Evolutionary conservation across 2,329 filamentous ascomycete species (phyloP), one percentile per base, ranked within the genome.

Genomic region (Coniochaeta sp.): DNA sequence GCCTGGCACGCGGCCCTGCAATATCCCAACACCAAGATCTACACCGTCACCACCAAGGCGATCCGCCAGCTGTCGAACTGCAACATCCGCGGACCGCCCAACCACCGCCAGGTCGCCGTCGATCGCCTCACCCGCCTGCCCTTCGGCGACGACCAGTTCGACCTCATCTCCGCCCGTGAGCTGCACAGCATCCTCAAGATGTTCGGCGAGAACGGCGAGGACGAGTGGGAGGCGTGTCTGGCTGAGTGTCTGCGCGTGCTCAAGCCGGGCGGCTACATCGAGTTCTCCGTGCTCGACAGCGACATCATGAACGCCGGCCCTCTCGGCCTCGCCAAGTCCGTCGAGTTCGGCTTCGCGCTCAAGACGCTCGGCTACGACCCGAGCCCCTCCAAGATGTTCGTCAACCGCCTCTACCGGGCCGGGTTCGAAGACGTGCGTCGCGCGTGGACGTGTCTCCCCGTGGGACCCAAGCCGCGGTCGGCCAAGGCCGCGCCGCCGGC

Each of bases 331-430:
- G 91, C 91, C 54, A 89, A 95, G 72, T 89, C 89, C 56, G 91
- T 96, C 59, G 93, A 98, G 74, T 98, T 99, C 70, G 89, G 89
- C 44, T 96, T 95, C 78, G 88, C 90, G 58, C 87, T 99, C 62
- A 90, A 89, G 74, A 93, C 90, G 0, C 84, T 93, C 3, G 93
- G 93, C 32, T 98, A 97, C 72, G 95, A 98, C 71, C 87, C 93
- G 2, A 80, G 80, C 58, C 90, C 93, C 0, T 95, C 91, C 16
- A 92, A 91, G 74, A 81, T 82, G 60, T 98, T 93, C 79, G 79
- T 97, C 2, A 77, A 81, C 19, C 86, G 93, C 55, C 81, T 99
- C 44, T 79, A 82, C 59, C 84, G 86, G 58, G 86, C 88, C 14
- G 90, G 91, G 14, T 98, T 97, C 70, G 80, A 81, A n/a, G 83